Evolutionary conservation across 2,329 filamentous ascomycete genomes (phyloP).

Genomic region (Emericellopsis atlantica): DNA sequence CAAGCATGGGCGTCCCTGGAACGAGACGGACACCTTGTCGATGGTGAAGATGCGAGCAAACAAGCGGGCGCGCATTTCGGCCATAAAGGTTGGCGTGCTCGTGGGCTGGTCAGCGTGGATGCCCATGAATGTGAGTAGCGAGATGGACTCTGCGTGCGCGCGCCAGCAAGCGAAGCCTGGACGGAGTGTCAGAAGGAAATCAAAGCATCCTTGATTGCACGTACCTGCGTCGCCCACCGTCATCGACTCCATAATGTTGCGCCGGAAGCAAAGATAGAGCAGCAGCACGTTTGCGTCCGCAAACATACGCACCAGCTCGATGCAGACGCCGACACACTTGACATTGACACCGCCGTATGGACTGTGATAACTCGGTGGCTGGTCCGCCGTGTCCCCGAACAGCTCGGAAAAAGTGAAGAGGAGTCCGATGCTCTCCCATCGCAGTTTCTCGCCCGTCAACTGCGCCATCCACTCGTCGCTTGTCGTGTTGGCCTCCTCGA

Average conservation of each 20-base stretch:
- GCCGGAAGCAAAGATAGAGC: slow-evolving; percentile 16
- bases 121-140: slow-evolving; percentile 14
- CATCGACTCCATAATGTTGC: slow-evolving; percentile 17
- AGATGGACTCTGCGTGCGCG: slow-evolving; percentile 17
- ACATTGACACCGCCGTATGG: not conserved
- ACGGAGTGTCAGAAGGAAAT: too few relatives aligned
- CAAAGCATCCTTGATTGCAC: slow-evolving; percentile 3
- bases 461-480: slow-evolving; percentile 23
- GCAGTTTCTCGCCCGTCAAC: slow-evolving; percentile 21
- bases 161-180: slow-evolving; percentile 17
- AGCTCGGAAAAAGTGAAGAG: slow-evolving; percentile 11
- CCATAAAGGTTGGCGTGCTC: slow-evolving; percentile 14
- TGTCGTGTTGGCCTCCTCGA: slow-evolving; percentile 20
- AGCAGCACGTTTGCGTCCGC: slow-evolving; percentile 16
- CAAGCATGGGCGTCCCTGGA: slow-evolving; percentile 41
- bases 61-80: slow-evolving; percentile 18
- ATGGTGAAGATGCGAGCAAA: slow-evolving; percentile 23
- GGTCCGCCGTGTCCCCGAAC: not conserved
- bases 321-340: slow-evolving; percentile 15
- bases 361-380: not conserved
- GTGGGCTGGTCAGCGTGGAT: slow-evolving; percentile 9
- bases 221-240: slow-evolving; percentile 20
- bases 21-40: slow-evolving; percentile 38
- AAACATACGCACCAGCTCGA: slow-evolving; percentile 10
- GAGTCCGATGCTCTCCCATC: slow-evolving; percentile 30